A percentile compares a stretch with the other conserved stretches of the same genome.
Conservation (phyloP, 108 stramenopile species). For the Tribonema minus region DNA sequence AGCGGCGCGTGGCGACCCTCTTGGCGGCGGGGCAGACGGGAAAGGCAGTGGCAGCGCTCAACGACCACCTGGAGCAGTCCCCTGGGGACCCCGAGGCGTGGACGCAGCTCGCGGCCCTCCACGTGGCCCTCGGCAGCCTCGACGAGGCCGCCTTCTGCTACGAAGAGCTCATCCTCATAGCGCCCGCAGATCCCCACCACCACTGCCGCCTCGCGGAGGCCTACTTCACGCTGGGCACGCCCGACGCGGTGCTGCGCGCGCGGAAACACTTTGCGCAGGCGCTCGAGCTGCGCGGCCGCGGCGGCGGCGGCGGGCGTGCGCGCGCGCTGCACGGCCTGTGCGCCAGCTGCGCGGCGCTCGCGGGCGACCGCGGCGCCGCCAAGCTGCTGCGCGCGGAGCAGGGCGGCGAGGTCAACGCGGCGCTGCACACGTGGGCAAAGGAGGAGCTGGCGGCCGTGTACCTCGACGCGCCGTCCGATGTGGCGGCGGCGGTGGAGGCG, state of each 20-base stretch:
- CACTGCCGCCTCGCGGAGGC: slow-evolving; percentile 35
- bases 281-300: slow-evolving; percentile 25
- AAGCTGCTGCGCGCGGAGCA: slow-evolving; percentile 3
- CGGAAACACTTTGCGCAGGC: slow-evolving; percentile 47
- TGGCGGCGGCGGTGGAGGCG: not conserved
- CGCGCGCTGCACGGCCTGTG: slow-evolving; percentile 41
- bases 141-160: slow-evolving; percentile 45
- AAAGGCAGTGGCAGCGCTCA: slow-evolving; percentile 25
- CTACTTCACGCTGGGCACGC: slow-evolving; percentile 31
- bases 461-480: not conserved
- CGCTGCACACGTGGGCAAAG: slow-evolving; percentile 29
- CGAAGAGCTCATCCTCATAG: slow-evolving; percentile 35
- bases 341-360: slow-evolving; percentile 31
- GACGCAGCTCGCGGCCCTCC: slow-evolving; percentile 35
- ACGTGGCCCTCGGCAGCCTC: slow-evolving; percentile 14
- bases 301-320: slow-evolving; percentile 19
- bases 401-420: slow-evolving; percentile 30
- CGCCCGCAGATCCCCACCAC: slow-evolving; percentile 6
- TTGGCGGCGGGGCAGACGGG: slow-evolving; percentile 16
- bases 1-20: slow-evolving; percentile 16
- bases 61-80: slow-evolving; percentile 9
- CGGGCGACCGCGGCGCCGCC: not conserved
- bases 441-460: slow-evolving; percentile 5
- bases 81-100: slow-evolving; percentile 31
- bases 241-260: slow-evolving; percentile 25